Conservation (phyloP, 257 asterid species). For the Capsicum baccatum region DNA sequence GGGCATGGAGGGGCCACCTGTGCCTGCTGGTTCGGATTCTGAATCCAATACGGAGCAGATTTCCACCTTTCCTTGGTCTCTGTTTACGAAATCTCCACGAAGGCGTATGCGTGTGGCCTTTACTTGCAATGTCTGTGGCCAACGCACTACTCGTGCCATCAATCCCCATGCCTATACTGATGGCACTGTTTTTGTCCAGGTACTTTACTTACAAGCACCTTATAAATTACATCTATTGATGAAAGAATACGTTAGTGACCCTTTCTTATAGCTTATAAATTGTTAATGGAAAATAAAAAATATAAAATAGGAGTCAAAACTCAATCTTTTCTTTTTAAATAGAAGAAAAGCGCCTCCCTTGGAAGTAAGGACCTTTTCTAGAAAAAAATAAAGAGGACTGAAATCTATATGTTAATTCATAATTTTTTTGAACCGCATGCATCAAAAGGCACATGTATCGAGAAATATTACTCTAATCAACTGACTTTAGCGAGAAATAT, state of each 20-base stretch:
- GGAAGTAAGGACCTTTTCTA: neutral
- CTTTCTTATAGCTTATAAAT: neutral
- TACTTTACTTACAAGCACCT: conserved; percentile 28
- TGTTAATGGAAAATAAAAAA: neutral
- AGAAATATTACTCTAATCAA: neutral
- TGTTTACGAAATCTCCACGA: conserved; percentile 91
- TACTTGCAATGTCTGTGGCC: conserved; percentile 95
- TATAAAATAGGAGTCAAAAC: neutral
- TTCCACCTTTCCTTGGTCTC: conserved; percentile 96
- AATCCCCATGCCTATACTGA: conserved; percentile 97
- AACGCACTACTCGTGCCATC: conserved; percentile 96
- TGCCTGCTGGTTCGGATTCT: conserved; percentile 62
- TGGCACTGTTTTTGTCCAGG: conserved; percentile 99
- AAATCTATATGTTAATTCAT: too few relatives aligned
- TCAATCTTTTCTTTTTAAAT: neutral
- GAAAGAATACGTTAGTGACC: neutral
- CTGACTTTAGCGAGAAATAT: neutral
- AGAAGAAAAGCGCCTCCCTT: neutral
- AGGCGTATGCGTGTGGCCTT: conserved; percentile 96
- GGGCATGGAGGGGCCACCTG: conserved; percentile 88
- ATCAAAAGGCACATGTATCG: too few relatives aligned
- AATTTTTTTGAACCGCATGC: too few relatives aligned
- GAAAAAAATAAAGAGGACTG: too few relatives aligned
- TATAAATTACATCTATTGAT: neutral
- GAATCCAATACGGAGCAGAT: conserved; percentile 51